These are phyloP conservation scores for Suillus alpinus DNA, from an alignment of 768 basidiomycete genomes.

Conservation along the genomic window DNA sequence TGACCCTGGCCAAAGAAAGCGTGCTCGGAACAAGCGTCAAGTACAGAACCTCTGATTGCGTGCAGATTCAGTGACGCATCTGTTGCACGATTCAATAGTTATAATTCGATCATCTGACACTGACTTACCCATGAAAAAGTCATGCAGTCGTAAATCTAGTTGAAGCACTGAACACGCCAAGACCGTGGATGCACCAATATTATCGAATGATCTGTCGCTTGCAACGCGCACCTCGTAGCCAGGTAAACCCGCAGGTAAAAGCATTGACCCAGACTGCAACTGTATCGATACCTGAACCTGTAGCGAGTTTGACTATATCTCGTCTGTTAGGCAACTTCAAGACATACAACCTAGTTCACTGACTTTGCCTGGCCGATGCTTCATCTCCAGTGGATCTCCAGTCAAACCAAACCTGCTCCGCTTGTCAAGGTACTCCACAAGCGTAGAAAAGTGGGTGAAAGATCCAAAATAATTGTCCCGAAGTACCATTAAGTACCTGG, in stretches of 20 bases:
- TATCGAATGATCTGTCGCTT: slow-evolving; percentile 24
- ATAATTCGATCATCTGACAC: not conserved
- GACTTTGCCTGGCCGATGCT: slow-evolving; percentile 80
- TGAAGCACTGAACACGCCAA: slow-evolving; percentile 67
- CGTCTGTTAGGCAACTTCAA: slow-evolving; percentile 5
- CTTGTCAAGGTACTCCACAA: slow-evolving; percentile 80
- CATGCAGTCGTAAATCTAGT: slow-evolving; percentile 75
- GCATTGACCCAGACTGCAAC: slow-evolving; percentile 49
- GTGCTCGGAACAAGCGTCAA: slow-evolving; percentile 45
- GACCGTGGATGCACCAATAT: slow-evolving; percentile 53
- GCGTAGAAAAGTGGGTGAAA: slow-evolving; percentile 90
- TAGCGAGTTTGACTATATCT: slow-evolving; percentile 72
- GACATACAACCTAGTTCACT: slow-evolving; percentile 10
- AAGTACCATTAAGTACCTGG: slow-evolving; percentile 84
- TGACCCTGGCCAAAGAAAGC: slow-evolving; percentile 26
- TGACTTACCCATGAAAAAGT: slow-evolving; percentile 80
- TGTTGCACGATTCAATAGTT: slow-evolving; percentile 27
- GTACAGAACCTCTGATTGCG: slow-evolving; percentile 52
- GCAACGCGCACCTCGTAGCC: slow-evolving; percentile 47
- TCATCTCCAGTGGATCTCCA: slow-evolving; percentile 79
- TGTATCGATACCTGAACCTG: slow-evolving; percentile 66
- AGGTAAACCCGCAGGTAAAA: slow-evolving; percentile 66
- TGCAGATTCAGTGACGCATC: slow-evolving; percentile 79
- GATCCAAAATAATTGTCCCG: slow-evolving; percentile 93
- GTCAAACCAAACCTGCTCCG: slow-evolving; percentile 52